phyloP scores from a whole-genome alignment of 23 red algal genomes.

The Gracilariopsis chorda region DNA sequence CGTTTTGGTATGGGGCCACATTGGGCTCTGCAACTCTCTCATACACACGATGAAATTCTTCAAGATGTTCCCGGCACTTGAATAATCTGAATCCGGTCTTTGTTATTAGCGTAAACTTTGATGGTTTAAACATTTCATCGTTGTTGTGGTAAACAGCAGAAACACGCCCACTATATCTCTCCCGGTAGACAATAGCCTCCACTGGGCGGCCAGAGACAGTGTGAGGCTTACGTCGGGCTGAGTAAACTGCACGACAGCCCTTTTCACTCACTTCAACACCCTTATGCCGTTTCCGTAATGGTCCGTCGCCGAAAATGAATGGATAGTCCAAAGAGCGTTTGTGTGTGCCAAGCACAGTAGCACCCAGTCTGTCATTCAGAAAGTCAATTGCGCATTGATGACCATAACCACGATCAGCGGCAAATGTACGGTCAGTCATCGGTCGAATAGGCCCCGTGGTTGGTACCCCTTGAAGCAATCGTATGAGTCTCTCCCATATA shows the following conservation, averaged over 20 bases:
- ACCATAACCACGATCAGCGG: background rate
- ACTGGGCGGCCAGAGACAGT: background rate
- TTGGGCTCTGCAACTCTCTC: too few relatives aligned
- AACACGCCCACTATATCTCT: background rate
- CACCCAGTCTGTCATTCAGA: background rate
- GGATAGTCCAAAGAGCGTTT: background rate
- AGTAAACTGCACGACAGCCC: background rate
- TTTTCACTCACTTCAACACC: background rate
- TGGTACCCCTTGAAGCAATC: background rate
- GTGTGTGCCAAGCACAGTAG: background rate
- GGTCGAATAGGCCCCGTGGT: background rate
- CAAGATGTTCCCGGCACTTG: background rate
- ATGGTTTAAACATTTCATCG: background rate
- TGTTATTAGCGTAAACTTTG: background rate
- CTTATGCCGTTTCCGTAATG: background rate
- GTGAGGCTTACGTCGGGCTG: background rate
- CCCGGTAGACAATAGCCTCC: background rate
- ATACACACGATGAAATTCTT: too few relatives aligned
- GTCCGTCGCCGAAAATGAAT: constrained; percentile 5
- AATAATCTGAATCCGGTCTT: background rate
- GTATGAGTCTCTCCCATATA: background rate
- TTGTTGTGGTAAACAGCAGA: background rate
- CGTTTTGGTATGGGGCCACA: too few relatives aligned
- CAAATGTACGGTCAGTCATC: background rate
- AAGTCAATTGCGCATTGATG: background rate